phyloP scores from a whole-genome alignment of 164 flowering plant species.

The Akebia trifoliata region DNA sequence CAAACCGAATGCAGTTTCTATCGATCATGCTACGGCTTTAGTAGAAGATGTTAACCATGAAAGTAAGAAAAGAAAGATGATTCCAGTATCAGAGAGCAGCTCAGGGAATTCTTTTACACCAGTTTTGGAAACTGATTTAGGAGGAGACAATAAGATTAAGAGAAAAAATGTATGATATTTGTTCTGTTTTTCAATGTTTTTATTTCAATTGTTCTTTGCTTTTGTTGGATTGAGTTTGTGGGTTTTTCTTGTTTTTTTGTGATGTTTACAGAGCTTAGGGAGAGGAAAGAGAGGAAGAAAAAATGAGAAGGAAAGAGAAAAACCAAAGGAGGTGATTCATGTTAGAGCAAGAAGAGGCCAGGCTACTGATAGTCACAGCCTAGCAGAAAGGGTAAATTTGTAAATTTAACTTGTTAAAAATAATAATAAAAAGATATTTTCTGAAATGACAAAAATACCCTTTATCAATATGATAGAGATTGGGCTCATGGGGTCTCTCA shows the following conservation, averaged over 20 bases:
- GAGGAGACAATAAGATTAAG: constrained; percentile 9
- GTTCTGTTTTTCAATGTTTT: not conserved
- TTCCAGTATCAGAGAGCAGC: constrained; percentile 20
- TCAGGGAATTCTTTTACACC: constrained; percentile 23
- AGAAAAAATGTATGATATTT: constrained; percentile 21
- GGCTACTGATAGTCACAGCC: constrained; percentile 72
- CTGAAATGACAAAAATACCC: not conserved
- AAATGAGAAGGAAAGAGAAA: constrained; percentile 28
- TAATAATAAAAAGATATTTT: not conserved
- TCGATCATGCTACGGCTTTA: constrained; percentile 17
- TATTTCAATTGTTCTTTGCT: not conserved
- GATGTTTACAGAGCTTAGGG: constrained; percentile 23
- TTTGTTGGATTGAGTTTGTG: not conserved
- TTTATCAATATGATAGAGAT: not conserved
- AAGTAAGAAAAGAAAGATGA: constrained; percentile 23
- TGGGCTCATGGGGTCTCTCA: not conserved
- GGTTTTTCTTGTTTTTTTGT: not conserved
- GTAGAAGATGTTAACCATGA: constrained; percentile 11
- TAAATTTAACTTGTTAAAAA: not conserved
- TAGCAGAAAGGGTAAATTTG: constrained; percentile 60
- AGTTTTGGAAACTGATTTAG: constrained; percentile 13
- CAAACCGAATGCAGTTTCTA: constrained; percentile 12
- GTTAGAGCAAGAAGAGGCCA: constrained; percentile 71
- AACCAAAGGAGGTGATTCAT: constrained; percentile 57
- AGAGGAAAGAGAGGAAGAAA: constrained; percentile 35